A percentile compares a stretch with the other conserved stretches of the same genome.
phyloP scores from a whole-genome alignment of 192 early-diverging fungal species.

The Coemansia sp. region DNA sequence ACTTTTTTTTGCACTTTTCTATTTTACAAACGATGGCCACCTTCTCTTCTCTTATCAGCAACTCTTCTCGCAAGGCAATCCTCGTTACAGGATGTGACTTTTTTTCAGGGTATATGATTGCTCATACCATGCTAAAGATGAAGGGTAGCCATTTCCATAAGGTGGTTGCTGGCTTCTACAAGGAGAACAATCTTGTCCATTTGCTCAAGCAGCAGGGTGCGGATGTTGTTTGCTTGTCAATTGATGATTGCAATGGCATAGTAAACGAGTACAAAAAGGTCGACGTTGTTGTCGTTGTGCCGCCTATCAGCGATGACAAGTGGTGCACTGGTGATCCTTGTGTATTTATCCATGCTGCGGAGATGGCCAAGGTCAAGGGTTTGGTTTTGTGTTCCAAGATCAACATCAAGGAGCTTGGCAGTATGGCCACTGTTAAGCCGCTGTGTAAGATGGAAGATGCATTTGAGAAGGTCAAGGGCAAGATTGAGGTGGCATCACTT shows the following conservation, averaged over 20 bases:
- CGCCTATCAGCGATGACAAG: constrained; percentile 39
- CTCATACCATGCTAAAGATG: constrained; percentile 24
- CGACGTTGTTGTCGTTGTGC: constrained; percentile 43
- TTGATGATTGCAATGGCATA: constrained; percentile 34
- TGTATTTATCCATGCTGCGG: constrained; percentile 34
- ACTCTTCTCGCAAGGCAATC: constrained; percentile 28
- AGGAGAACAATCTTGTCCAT: constrained; percentile 42
- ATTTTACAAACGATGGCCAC: constrained; percentile 18
- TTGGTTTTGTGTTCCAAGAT: constrained; percentile 50
- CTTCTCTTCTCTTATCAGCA: constrained; percentile 32
- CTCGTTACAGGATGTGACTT: constrained; percentile 48
- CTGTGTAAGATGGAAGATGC: constrained; percentile 41
- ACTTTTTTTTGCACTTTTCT: not conserved
- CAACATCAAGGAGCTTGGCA: constrained; percentile 27
- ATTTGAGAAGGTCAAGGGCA: constrained; percentile 29
- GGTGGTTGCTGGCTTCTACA: constrained; percentile 28
- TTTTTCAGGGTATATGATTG: constrained; percentile 41
- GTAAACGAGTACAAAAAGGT: constrained; percentile 37
- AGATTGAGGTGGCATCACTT: constrained; percentile 39
- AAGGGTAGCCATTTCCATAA: constrained; percentile 27
- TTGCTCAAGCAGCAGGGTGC: constrained; percentile 42
- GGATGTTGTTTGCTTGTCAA: constrained; percentile 17
- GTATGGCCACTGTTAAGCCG: constrained; percentile 28
- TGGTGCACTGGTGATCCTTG: constrained; percentile 27
- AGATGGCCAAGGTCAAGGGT: constrained; percentile 39